Percentiles rank a stretch among this genome's conserved stretches.
These are phyloP conservation scores for Suillus hirtellus DNA, from an alignment of 768 basidiomycete genomes.

Conservation along the genomic window DNA sequence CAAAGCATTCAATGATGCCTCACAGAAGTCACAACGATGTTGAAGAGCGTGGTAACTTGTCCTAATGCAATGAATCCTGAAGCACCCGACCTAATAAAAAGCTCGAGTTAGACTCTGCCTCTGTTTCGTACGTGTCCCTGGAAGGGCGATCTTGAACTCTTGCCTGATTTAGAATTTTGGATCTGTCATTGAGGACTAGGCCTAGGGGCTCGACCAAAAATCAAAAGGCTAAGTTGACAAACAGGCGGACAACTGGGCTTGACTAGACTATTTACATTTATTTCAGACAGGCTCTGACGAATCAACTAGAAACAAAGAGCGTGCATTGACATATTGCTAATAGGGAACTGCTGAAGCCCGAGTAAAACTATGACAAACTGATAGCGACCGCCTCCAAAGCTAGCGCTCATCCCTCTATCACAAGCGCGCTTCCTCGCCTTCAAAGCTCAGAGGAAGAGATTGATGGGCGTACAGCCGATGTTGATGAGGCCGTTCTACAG, in stretches of 20 bases:
- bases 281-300: neutral
- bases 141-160: neutral
- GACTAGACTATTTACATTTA: neutral
- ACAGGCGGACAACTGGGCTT: neutral
- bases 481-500: constrained; percentile 13
- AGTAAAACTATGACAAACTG: constrained; percentile 3
- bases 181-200: neutral
- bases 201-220: neutral
- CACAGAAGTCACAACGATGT: neutral
- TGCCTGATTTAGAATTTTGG: neutral
- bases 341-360: neutral
- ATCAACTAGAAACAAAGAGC: neutral
- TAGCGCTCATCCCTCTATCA: neutral
- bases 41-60: neutral
- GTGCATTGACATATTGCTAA: constrained; percentile 1
- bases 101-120: neutral
- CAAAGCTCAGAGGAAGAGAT: neutral
- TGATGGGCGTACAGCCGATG: constrained; percentile 13
- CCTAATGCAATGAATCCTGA: neutral
- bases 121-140: neutral
- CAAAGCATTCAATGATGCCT: neutral
- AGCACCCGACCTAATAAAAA: neutral
- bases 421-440: neutral
- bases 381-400: neutral
- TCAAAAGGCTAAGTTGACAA: neutral